These are phyloP conservation scores for Scytalidium lignicola DNA, from an alignment of 2,329 filamentous ascomycete species.

Conservation along the genomic window DNA sequence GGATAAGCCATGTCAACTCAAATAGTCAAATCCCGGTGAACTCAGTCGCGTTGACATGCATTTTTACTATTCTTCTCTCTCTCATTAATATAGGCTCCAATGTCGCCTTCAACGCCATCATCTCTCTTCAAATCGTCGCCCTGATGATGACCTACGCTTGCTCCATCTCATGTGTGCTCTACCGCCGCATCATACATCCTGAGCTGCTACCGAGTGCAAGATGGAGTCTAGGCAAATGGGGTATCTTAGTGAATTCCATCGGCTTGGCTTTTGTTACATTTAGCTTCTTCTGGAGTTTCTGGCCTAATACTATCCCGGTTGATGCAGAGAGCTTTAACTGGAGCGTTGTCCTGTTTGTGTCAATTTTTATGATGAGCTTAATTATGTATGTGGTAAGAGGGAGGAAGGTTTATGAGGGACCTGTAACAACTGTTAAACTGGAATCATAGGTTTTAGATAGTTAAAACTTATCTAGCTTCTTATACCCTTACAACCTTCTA, in stretches of 20 bases:
- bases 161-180: slow-evolving; percentile 36
- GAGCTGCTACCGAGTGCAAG: slow-evolving; percentile 32
- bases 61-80: slow-evolving; percentile 7
- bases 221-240: slow-evolving; percentile 35
- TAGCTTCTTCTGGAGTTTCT: slow-evolving; percentile 42
- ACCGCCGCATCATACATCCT: slow-evolving; percentile 30
- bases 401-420: slow-evolving; percentile 24
- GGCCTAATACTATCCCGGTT: slow-evolving; percentile 33
- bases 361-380: slow-evolving; percentile 3
- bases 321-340: slow-evolving; percentile 40
- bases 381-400: slow-evolving; percentile 25
- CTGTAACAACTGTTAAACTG: slow-evolving; percentile 1
- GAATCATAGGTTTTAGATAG: background rate
- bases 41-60: slow-evolving; percentile 15
- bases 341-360: slow-evolving; percentile 7
- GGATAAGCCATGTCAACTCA: slow-evolving; percentile 30
- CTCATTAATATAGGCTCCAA: slow-evolving; percentile 44
- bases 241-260: slow-evolving; percentile 34
- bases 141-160: slow-evolving; percentile 45
- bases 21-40: slow-evolving; percentile 34
- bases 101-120: slow-evolving; percentile 45
- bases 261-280: slow-evolving; percentile 36
- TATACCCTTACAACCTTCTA: too few relatives aligned
- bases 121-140: slow-evolving; percentile 41
- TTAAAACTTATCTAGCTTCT: too few relatives aligned